Percentiles rank a stretch among this genome's conserved stretches.
phyloP scores from a whole-genome alignment of 495 filamentous ascomycete species.

The Aspergillus baeticus region DNA sequence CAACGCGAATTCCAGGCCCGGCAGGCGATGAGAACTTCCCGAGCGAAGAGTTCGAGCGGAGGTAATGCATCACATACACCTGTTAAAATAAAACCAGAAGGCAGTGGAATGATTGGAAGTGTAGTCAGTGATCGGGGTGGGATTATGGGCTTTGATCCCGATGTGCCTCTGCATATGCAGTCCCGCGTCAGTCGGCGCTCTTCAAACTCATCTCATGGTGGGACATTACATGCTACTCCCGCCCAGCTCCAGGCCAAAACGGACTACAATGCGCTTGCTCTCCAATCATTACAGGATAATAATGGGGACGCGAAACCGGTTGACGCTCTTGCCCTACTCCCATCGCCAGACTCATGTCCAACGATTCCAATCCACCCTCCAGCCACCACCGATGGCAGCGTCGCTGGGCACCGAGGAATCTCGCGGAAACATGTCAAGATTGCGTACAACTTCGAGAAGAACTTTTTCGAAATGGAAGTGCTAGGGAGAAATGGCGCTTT shows the following conservation, averaged over 20 bases:
- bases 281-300: constrained; percentile 44
- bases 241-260: constrained; percentile 42
- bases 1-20: constrained; percentile 46
- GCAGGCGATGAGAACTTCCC: constrained; percentile 40
- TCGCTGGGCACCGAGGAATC: constrained; percentile 64
- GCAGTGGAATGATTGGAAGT: constrained; percentile 47
- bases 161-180: constrained; percentile 42
- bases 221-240: constrained; percentile 43
- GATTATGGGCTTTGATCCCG: constrained; percentile 56
- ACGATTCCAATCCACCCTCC: constrained; percentile 81
- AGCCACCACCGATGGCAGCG: constrained; percentile 59
- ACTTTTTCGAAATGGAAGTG: constrained; percentile 75
- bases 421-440: constrained; percentile 86
- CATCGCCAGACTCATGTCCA: constrained; percentile 60
- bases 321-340: constrained; percentile 41
- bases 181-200: constrained; percentile 47
- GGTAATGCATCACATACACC: constrained; percentile 46
- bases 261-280: constrained; percentile 47
- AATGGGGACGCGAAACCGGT: constrained; percentile 38
- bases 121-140: constrained; percentile 60
- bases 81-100: constrained; percentile 47
- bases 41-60: constrained; percentile 48
- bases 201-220: constrained; percentile 45
- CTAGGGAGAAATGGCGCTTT: constrained; percentile 86
- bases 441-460: constrained; percentile 69